Conservation (phyloP, 2,329 filamentous ascomycete species). For the Ophiostoma quercus region DNA sequence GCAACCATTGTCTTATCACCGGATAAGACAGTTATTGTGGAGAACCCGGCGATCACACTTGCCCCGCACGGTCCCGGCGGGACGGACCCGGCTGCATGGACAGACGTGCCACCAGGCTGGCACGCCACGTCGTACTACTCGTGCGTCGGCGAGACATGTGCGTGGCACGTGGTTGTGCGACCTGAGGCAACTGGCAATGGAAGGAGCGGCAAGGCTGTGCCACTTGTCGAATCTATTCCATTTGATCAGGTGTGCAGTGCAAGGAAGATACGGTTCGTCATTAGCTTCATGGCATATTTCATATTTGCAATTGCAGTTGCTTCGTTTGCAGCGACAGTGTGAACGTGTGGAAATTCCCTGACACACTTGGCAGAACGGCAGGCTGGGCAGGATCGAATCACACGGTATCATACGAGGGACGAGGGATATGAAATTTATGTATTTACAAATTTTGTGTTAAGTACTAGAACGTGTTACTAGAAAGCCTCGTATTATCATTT, state of each 20-base stretch:
- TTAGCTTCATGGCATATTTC: neutral
- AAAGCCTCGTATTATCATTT: slow-evolving; percentile 5
- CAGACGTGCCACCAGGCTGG: neutral
- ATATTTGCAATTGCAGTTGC: neutral
- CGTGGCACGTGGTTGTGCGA: neutral
- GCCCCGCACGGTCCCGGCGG: no score
- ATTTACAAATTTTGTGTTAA: slow-evolving; percentile 1
- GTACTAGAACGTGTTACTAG: neutral
- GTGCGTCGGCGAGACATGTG: neutral
- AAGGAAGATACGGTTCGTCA: neutral
- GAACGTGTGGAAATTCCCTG: neutral
- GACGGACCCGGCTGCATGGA: neutral
- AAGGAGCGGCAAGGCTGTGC: neutral
- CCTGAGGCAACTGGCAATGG: neutral
- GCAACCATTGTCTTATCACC: neutral
- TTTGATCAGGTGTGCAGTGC: no score
- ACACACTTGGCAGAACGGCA: neutral
- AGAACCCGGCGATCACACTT: neutral
- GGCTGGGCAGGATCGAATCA: neutral
- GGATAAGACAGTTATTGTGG: neutral
- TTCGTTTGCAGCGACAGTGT: neutral
- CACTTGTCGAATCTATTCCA: neutral
- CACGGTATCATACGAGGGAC: neutral
- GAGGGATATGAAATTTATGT: slow-evolving; percentile 5
- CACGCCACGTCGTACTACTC: neutral